Percentiles rank a stretch among this genome's conserved stretches.
Evolutionary conservation across 768 basidiomycete genomes (phyloP).

Genomic region (Kwoniella sp.): DNA sequence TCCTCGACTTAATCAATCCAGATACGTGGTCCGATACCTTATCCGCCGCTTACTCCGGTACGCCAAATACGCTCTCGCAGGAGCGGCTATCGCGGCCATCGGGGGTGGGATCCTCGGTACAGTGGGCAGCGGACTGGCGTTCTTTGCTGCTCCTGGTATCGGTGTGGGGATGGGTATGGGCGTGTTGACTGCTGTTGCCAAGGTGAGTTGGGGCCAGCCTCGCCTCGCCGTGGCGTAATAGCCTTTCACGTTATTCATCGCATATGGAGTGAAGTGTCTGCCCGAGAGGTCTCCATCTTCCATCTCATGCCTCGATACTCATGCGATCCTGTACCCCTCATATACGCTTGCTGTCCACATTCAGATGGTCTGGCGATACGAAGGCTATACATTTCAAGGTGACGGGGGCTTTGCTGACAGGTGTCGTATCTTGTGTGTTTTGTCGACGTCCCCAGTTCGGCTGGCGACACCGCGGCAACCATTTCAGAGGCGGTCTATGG

Average conservation of each 20-base stretch:
- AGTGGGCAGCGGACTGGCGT: constrained; percentile 45
- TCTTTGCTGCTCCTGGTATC: constrained; percentile 49
- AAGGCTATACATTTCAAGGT: too few relatives aligned
- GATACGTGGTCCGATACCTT: constrained; percentile 45
- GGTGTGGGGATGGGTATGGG: constrained; percentile 44
- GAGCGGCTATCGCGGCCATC: constrained; percentile 37
- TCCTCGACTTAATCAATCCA: neutral
- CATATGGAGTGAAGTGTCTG: too few relatives aligned
- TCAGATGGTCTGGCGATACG: too few relatives aligned
- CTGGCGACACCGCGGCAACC: constrained; percentile 50
- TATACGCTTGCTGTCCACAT: too few relatives aligned
- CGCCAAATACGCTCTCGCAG: constrained; percentile 49
- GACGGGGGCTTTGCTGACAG: too few relatives aligned
- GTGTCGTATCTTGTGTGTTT: too few relatives aligned
- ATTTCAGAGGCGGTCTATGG: constrained; percentile 40
- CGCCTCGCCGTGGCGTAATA: neutral
- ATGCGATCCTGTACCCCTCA: too few relatives aligned
- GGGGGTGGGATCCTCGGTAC: constrained; percentile 42
- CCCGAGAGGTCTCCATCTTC: too few relatives aligned
- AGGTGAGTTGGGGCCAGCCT: constrained; percentile 28
- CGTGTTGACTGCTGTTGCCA: constrained; percentile 38
- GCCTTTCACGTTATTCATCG: neutral
- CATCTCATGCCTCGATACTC: too few relatives aligned
- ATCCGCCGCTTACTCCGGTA: constrained; percentile 42
- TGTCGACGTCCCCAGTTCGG: constrained; percentile 34